Base-by-base conservation (phyloP, 768 basidiomycete genomes). In the Tylopilus sp. region DNA sequence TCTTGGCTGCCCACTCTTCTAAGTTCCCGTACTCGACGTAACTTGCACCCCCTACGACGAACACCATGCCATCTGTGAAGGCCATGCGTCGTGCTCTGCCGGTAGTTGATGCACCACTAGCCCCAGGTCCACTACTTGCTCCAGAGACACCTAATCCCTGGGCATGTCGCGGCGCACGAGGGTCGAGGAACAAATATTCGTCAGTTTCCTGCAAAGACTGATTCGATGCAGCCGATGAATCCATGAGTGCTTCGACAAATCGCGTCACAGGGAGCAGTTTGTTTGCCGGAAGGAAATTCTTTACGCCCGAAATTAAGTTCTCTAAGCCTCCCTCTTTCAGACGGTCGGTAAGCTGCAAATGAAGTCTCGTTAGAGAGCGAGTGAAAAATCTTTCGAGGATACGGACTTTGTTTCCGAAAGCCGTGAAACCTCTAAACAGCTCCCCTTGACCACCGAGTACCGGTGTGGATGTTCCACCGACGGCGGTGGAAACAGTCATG, bases 1-100 rank as follows among this genome's bases (percentile, higher is more conserved):
- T 83, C 72, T 83, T 85, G 48, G 71, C 73, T 4, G 91, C 90
- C 93, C 95, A 97, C 71, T 98, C 96, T 69, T 89, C 85, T 54
- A 99, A 71, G 68, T 98, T 98, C 6, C 94, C 93, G 61, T 95
- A 98, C 72, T 99, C 97, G 47, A 98, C 93, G 64, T 98, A 96
- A 16, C 94, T 89, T 5, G 94, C 97, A 2, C 97, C 97, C 9
- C 97, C 97, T 3, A 99, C 95, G 28, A 98, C 76, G 61, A 99
- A 99, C 4, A 99, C 87, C 63, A 91, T 83, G 14, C 90, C 86
- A 56, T 98, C 96, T 4, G 78, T 74, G 68, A 95, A 98, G 16
- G 88, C 85, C 89, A 86, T 90, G 40, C 78, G 76, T 56, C 69
- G 69, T 19, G 73, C 71, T 55, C 77, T 76, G n/a, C 72, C 75